Base-by-base conservation (phyloP, 2,329 filamentous ascomycete species). In the Aspergillus aculeatinus region DNA sequence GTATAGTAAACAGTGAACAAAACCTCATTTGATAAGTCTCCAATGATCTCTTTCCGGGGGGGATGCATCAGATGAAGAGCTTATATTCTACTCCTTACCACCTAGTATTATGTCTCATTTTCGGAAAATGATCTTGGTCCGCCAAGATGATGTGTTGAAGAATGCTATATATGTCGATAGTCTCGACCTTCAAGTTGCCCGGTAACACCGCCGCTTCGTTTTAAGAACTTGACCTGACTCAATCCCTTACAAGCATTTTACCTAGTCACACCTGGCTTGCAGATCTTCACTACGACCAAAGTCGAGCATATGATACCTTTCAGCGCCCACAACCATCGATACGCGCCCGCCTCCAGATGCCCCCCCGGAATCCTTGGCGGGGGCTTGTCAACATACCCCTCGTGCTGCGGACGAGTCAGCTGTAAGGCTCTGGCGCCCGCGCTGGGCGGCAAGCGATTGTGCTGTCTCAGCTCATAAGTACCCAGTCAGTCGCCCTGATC, bases 321-420 rank as follows among this genome's bases (percentile, higher is more conserved):
- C 33, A 4, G 11, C 39, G 9, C 14, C n/a, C 39, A 44, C 16
- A 12, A 35, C 5, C 33, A 35, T 16, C 39, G 39, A 44, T 44
- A 44, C 14, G 39, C 39, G 39, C 39, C 16, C 39, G 5, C 39
- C 16, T 44, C 39, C 14, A 44, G 39, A 16, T 5, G 23, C 6
- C 39, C 16, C 39, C 27, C 33, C 14, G 12, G 33, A 16, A 12
- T 16, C 14, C 33, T 44, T 44, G 39, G 39, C 39, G 16, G 39
- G 39, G 16, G 6, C 14, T 16, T 35, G 33, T 50, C 23, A 29
- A 25, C 48, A 27, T 25, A 50, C 48, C 48, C 48, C 48, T 50
- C 48, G 48, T 50, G 48, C 31, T n/a, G 48, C 48, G 48, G 23
- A n/a, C 48, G 29, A 50, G 48, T 50, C 48, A 50, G 48, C 48